Conservation (phyloP, 2,329 filamentous ascomycete species). For the Metarhizium rileyi region DNA sequence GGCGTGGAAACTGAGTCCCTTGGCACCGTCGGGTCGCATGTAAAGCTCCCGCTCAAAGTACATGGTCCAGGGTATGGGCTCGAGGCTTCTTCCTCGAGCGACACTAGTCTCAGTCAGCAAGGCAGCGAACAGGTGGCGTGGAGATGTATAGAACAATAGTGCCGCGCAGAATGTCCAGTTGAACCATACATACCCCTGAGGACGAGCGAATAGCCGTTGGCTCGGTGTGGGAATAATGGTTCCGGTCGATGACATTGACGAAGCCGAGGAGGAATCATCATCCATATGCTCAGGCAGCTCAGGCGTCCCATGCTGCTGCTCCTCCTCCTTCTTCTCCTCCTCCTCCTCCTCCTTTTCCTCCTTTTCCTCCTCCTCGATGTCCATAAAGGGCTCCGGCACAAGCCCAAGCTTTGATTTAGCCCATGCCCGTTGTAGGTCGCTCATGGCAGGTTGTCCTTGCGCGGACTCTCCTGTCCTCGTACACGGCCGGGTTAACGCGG, state of each 20-base stretch:
- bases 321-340: constrained; percentile 40
- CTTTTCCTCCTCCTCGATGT: constrained; percentile 43
- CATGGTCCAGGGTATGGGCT: constrained; percentile 72
- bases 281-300: constrained; percentile 36
- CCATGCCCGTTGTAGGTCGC: constrained; percentile 70
- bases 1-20: constrained; percentile 61
- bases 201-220: constrained; percentile 63
- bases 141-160: neutral
- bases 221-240: constrained; percentile 77
- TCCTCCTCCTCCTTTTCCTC: constrained; percentile 22
- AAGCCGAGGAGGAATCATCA: constrained; percentile 65
- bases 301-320: constrained; percentile 17
- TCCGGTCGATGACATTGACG: constrained; percentile 81
- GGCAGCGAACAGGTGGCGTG: neutral
- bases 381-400: constrained; percentile 38
- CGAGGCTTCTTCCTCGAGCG: constrained; percentile 43
- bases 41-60: constrained; percentile 87
- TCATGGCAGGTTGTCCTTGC: constrained; percentile 47
- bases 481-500: neutral
- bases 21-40: constrained; percentile 40
- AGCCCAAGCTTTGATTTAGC: constrained; percentile 64
- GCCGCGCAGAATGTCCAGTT: neutral
- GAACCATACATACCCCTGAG: constrained; percentile 44
- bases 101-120: constrained; percentile 25
- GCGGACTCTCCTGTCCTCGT: neutral